Evolutionary conservation across 352 stramenopile species (phyloP), one percentile per base, ranked within the genome.

Genomic region (Phytophthora capsici): DNA sequence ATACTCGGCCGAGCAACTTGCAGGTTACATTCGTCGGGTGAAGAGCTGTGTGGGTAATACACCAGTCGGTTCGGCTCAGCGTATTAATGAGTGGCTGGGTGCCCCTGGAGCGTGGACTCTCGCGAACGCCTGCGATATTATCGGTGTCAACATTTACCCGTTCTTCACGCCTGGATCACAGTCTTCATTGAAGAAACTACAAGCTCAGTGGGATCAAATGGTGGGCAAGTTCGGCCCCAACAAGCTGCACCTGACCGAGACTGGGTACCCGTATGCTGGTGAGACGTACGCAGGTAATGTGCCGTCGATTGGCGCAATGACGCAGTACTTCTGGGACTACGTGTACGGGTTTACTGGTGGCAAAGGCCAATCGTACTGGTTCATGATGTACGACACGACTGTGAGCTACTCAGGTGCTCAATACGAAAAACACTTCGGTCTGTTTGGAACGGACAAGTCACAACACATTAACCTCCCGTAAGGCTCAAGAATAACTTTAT

Each of bases 341-440:
- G 69, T 58, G 8, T 20, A 37, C 61, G 61, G 63, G 63, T 61
- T n/a, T n/a, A n/a, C 23, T 1, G n/a, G 0, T 1, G 56, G 56
- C 40, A 63, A 61, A 22, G 45, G 53, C 17, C 56, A 66, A 36
- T 68, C 71, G 36, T 87, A 77, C 73, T 87, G 66, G 61, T 87
- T 83, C 70, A 84, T 87, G 78, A 79, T 84, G 76, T 88, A 84
- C 72, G 76, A 88, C 62, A 77, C 70, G 47, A 83, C 56, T 12
- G 44, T 67, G 45, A 77, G 71, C 50, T 82, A 88, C 72, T 66
- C 62, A 2, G 69, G 74, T 12, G 49, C 44, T 0, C 56, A 84
- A 26, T 83, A 77, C 65, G 81, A 88, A 58, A 87, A 73, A 54
- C 71, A 77, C 63, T 88, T 88, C 52, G 81, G 78, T 43, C 67